These are phyloP conservation scores for Leishmania tropica DNA, from an alignment of 208 protist genomes.

Conservation along the genomic window DNA sequence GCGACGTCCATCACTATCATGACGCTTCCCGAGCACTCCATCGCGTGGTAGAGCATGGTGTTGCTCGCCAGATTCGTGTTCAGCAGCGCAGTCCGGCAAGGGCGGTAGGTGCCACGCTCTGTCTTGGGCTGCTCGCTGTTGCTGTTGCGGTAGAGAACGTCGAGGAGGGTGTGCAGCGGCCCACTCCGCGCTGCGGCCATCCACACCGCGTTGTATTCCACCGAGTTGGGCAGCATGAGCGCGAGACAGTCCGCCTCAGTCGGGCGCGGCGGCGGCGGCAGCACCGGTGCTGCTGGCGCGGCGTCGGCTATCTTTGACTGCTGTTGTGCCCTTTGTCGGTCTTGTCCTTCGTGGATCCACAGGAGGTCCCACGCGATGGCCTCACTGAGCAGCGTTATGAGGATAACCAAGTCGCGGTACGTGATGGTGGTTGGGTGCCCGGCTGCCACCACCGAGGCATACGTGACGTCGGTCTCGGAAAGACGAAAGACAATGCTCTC, in stretches of 20 bases:
- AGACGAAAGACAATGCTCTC: conserved; percentile 34
- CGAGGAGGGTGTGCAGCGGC: conserved; percentile 49
- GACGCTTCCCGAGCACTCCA: conserved; percentile 38
- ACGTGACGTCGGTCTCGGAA: conserved; percentile 26
- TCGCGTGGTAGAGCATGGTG: conserved; percentile 48
- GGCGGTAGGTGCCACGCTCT: conserved; percentile 32
- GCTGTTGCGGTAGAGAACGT: conserved; percentile 38
- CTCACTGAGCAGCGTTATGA: conserved; percentile 48
- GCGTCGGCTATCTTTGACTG: not conserved
- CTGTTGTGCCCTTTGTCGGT: not conserved
- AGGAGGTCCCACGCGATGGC: conserved; percentile 54
- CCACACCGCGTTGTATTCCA: conserved; percentile 68
- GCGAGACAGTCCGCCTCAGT: conserved; percentile 42
- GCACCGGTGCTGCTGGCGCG: not conserved
- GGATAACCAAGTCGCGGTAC: conserved; percentile 43
- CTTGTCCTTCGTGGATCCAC: conserved; percentile 27
- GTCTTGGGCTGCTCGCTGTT: conserved; percentile 22
- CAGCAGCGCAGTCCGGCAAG: conserved; percentile 57
- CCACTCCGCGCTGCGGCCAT: conserved; percentile 38
- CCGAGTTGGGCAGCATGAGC: conserved; percentile 59
- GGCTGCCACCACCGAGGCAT: conserved; percentile 8
- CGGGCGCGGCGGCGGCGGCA: not conserved
- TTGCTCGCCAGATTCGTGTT: conserved; percentile 70
- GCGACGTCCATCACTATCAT: conserved; percentile 43
- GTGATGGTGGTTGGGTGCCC: conserved; percentile 33